Evolutionary conservation across 305 asterid genomes (phyloP), one percentile per base, ranked within the genome.

Genomic region (Fraxinus angustifolia): DNA sequence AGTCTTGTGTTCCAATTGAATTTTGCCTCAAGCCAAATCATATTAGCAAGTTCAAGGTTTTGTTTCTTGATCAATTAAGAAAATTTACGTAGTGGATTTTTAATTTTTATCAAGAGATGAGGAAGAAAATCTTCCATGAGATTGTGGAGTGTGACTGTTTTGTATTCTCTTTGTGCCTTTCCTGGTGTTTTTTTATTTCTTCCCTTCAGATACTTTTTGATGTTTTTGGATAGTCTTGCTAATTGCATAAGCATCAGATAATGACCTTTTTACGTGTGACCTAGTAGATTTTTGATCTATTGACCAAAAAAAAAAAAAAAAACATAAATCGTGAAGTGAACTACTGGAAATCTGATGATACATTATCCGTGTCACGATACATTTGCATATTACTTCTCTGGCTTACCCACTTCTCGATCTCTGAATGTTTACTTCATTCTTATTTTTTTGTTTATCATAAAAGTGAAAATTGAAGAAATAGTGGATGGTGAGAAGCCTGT

Each of bases 381-480:
- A 67, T 67, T 67, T 19, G 38, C 34, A 4, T 6, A 67, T 11
- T 67, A 30, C 36, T 67, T 67, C 74, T 28, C 38, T 67, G 74
- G 74, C 36, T 67, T 67, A 67, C 74, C 19, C 38, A 30, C 30
- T 28, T 26, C 74, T 11, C 21, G 6, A 11, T 28, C 2, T 67
- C 36, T 67, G 73, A 67, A 10, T 26, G 26, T 30, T 84, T 81
- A 42, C 79, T 40, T 36, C 19, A 45, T 76, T 23, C n/a, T 62
- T 34, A 6, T 53, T 77, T 50, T 31, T 81, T 60, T 78, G 83
- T 74, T 58, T 77, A 58, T 75, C 78, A 14, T 78, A 40, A 72
- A 82, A 93, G 98, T 91, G 86, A 93, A 42, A 92, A 92, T 95
- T 86, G 96, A 91, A 87, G 99, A 95, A 87, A 95, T 92, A 74